phyloP scores from a whole-genome alignment of 306 rosid species.

The Rubus parviflorus region DNA sequence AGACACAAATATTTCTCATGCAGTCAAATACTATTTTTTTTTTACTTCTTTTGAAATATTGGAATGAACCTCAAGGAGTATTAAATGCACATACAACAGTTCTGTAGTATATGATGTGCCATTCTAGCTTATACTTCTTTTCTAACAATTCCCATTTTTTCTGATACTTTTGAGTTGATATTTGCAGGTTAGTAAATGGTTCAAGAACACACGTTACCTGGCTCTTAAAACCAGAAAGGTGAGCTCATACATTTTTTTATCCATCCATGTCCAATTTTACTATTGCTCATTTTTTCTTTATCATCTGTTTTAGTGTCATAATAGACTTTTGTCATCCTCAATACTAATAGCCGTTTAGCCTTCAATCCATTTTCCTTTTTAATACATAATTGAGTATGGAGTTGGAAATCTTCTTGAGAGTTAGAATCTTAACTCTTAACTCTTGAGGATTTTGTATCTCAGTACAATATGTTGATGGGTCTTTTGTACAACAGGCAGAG shows the following conservation, averaged over 20 bases:
- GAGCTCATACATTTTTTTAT: slow-evolving; percentile 15
- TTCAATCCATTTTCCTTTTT: not conserved
- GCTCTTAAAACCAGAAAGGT: slow-evolving; percentile 84
- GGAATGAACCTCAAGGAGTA: not conserved
- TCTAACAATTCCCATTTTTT: not conserved
- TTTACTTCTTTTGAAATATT: not conserved
- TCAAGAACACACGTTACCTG: slow-evolving; percentile 85
- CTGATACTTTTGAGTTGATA: slow-evolving; percentile 10
- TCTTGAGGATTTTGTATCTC: slow-evolving; percentile 4
- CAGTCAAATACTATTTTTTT: not conserved
- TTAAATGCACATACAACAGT: not conserved
- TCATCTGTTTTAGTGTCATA: not conserved
- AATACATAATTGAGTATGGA: not conserved
- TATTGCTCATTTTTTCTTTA: not conserved
- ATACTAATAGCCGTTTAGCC: not conserved
- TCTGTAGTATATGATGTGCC: not conserved
- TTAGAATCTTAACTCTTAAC: slow-evolving; percentile 1
- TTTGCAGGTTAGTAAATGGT: slow-evolving; percentile 93
- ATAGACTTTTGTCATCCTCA: not conserved
- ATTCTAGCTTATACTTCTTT: not conserved
- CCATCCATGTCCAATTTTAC: not conserved
- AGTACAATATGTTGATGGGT: slow-evolving; percentile 7
- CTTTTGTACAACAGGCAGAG: slow-evolving; percentile 42
- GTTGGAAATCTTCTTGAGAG: not conserved
- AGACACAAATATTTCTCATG: not conserved